Percentiles rank a stretch among this genome's conserved stretches.
phyloP scores from a whole-genome alignment of 768 basidiomycete species.

The Hysterangium stoloniferum region DNA sequence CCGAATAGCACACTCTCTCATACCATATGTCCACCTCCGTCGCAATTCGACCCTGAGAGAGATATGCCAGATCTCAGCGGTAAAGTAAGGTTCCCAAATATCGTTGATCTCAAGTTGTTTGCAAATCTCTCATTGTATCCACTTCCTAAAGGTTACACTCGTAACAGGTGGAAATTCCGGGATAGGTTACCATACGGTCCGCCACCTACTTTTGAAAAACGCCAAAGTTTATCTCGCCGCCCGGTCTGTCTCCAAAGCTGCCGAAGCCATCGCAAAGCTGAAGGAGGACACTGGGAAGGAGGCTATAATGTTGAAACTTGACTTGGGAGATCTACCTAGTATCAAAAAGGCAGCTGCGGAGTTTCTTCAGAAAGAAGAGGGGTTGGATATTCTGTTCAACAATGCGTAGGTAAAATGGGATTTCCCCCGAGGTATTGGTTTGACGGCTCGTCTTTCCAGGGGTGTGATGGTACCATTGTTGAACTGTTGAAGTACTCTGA shows the following conservation, averaged over 20 bases:
- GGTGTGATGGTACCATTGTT: too few relatives aligned
- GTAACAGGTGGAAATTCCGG: constrained; percentile 39
- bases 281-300: constrained; percentile 38
- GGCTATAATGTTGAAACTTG: constrained; percentile 37
- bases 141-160: background rate
- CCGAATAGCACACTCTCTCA: background rate
- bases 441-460: too few relatives aligned
- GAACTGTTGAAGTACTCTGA: too few relatives aligned
- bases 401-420: constrained; percentile 16
- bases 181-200: constrained; percentile 39
- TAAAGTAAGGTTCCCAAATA: background rate
- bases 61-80: background rate
- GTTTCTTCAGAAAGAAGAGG: constrained; percentile 9
- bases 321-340: constrained; percentile 36
- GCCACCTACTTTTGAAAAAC: constrained; percentile 31
- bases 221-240: constrained; percentile 61
- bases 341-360: constrained; percentile 35
- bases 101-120: background rate
- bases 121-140: background rate
- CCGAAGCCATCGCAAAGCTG: constrained; percentile 45
- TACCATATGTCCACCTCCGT: background rate
- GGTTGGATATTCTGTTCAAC: constrained; percentile 17
- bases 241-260: constrained; percentile 37
- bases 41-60: constrained; percentile 1
- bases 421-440: too few relatives aligned